These are phyloP conservation scores for Brassica napus DNA, from an alignment of 345 rosid species.

Conservation along the genomic window DNA sequence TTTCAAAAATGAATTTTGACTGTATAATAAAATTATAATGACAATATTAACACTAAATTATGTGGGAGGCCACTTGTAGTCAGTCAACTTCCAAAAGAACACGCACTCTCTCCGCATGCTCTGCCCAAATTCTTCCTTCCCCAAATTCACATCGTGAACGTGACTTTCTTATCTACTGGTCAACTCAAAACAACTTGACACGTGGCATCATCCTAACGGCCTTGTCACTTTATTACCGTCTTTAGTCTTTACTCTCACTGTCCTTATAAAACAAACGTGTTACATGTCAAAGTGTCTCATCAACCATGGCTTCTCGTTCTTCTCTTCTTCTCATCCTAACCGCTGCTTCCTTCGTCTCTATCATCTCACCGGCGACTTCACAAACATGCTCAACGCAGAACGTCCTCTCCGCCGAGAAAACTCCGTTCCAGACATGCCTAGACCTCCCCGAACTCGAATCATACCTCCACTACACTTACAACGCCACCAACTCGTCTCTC, in stretches of 20 bases:
- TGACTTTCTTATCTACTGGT: not conserved
- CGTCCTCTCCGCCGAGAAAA: conserved; percentile 26
- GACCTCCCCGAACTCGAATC: conserved; percentile 56
- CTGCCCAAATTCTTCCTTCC: conserved; percentile 18
- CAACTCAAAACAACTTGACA: too few relatives aligned
- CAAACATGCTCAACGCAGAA: conserved; percentile 59
- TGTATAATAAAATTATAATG: too few relatives aligned
- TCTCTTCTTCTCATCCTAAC: conserved; percentile 8
- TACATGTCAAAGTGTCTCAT: not conserved
- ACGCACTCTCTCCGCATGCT: conserved; percentile 40
- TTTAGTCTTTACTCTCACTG: not conserved
- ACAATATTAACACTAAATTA: not conserved
- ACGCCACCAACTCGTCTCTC: conserved; percentile 69
- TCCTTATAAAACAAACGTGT: not conserved
- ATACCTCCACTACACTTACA: conserved; percentile 70
- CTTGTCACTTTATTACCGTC: not conserved
- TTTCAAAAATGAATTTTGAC: not conserved
- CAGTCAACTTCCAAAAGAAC: conserved; percentile 33
- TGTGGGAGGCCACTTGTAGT: not conserved
- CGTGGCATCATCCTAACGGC: conserved; percentile 33
- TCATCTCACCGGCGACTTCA: conserved; percentile 51
- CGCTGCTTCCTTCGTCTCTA: conserved; percentile 25
- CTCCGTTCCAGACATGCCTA: conserved; percentile 45
- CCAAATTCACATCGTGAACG: conserved; percentile 22
- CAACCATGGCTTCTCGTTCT: conserved; percentile 17